phyloP scores from a whole-genome alignment of 108 stramenopile species.

The Cyclotella choctawhatcheeana region DNA sequence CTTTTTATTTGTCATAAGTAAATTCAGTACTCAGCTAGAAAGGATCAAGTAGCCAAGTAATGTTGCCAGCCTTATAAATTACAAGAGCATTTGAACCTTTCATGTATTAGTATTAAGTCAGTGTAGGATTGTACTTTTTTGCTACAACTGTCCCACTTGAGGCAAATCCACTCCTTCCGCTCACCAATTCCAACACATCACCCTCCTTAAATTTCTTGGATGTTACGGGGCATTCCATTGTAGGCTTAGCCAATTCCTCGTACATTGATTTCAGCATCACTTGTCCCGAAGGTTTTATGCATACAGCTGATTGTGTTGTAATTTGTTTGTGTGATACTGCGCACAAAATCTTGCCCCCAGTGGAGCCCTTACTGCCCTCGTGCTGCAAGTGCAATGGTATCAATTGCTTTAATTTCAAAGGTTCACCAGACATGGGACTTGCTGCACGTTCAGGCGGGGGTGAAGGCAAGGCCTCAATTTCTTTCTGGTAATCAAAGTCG shows the following conservation, averaged over 20 bases:
- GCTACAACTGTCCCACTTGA: constrained; percentile 66
- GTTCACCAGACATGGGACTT: constrained; percentile 82
- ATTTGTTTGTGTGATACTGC: constrained; percentile 84
- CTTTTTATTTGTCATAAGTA: too few species aligned
- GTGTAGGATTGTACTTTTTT: constrained; percentile 74
- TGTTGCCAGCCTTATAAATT: too few species aligned
- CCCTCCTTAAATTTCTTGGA: constrained; percentile 72
- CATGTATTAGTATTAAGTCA: too few species aligned
- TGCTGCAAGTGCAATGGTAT: constrained; percentile 36
- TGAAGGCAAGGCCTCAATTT: constrained; percentile 20
- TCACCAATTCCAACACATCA: constrained; percentile 71
- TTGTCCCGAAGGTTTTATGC: constrained; percentile 71
- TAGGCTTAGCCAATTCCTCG: constrained; percentile 61
- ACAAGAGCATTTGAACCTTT: too few species aligned
- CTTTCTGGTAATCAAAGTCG: constrained; percentile 39
- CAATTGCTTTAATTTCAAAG: constrained; percentile 84
- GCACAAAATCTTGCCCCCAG: constrained; percentile 56
- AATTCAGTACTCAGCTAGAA: too few species aligned
- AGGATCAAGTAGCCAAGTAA: too few species aligned
- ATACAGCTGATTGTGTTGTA: constrained; percentile 72
- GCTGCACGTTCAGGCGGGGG: constrained; percentile 80
- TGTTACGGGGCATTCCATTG: constrained; percentile 76
- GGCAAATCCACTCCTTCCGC: constrained; percentile 81
- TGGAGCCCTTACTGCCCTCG: constrained; percentile 15
- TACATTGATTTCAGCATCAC: constrained; percentile 77